Evolutionary conservation across 2,329 filamentous ascomycete genomes (phyloP).

Genomic region (Fusarium staphyleae): DNA sequence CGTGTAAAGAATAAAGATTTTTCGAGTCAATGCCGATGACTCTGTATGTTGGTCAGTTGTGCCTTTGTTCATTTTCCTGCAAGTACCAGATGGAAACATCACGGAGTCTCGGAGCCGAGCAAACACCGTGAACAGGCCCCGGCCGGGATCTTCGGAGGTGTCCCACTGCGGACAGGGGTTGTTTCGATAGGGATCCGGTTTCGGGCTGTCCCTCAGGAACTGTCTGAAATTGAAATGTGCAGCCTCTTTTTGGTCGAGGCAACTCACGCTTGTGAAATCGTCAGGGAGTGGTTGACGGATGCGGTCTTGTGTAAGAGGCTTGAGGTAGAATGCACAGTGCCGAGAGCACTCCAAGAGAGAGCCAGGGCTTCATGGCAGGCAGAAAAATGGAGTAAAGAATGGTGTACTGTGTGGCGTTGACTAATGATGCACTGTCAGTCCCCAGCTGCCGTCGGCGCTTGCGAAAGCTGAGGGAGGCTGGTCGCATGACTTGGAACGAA

Average conservation of each 20-base stretch:
- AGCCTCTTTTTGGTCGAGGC: neutral
- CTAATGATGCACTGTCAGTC: constrained; percentile 16
- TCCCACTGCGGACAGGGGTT: constrained; percentile 12
- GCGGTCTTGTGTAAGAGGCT: constrained; percentile 12
- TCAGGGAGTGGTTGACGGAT: neutral
- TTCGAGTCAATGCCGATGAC: too few relatives aligned
- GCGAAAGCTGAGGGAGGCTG: constrained; percentile 6
- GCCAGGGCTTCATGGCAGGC: constrained; percentile 11
- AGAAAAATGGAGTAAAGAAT: constrained; percentile 3
- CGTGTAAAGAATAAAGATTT: too few relatives aligned
- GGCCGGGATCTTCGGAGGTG: constrained; percentile 20
- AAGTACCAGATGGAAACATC: constrained; percentile 3
- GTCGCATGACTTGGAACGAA: constrained; percentile 29
- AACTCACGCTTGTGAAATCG: neutral
- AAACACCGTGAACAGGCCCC: constrained; percentile 20
- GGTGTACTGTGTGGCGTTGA: constrained; percentile 17
- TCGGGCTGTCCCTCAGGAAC: too few relatives aligned
- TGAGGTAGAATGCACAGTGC: constrained; percentile 12
- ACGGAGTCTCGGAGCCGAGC: constrained; percentile 27
- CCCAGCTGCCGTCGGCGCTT: constrained; percentile 3
- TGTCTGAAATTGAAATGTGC: neutral
- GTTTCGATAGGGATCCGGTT: neutral
- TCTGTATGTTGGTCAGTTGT: constrained; percentile 2
- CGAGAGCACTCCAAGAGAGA: neutral
- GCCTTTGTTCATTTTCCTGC: neutral